These are phyloP conservation scores for Artemisia argyi DNA, from an alignment of 129 eudicot genomes.

Conservation along the genomic window DNA sequence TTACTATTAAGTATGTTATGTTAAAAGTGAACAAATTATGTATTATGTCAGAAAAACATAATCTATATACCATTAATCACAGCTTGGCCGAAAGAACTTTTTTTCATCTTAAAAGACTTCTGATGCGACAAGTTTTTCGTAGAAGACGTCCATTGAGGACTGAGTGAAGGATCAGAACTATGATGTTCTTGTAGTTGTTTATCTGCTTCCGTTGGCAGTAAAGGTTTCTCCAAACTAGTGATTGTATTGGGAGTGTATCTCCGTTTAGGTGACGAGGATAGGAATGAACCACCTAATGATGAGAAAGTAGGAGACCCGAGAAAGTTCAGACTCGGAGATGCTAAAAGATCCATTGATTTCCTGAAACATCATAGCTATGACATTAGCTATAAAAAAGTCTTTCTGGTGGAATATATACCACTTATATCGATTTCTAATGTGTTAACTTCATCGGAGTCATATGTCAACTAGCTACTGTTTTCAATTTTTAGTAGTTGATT, in stretches of 20 bases:
- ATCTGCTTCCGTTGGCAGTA: constrained; percentile 36
- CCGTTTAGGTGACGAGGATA: constrained; percentile 44
- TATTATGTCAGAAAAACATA: neutral
- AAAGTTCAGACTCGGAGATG: constrained; percentile 26
- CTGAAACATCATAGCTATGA: constrained; percentile 12
- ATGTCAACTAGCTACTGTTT: neutral
- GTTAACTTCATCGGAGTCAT: neutral
- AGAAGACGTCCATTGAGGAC: constrained; percentile 51
- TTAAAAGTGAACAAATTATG: neutral
- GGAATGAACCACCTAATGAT: constrained; percentile 9
- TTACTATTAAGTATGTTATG: too few species aligned
- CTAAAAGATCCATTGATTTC: constrained; percentile 32
- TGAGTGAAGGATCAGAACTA: constrained; percentile 50
- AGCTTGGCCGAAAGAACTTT: constrained; percentile 74
- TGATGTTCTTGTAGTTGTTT: constrained; percentile 44
- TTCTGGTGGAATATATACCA: neutral
- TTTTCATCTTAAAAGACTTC: constrained; percentile 42
- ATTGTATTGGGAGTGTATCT: constrained; percentile 41
- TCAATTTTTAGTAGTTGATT: neutral
- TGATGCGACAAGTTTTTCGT: constrained; percentile 36
- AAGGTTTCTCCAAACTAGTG: constrained; percentile 58
- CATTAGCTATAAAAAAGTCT: too few species aligned
- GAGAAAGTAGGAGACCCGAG: constrained; percentile 24
- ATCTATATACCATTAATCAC: constrained; percentile 63
- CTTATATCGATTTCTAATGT: neutral